Evolutionary conservation across 768 basidiomycete species (phyloP).

Genomic region (Termitomyces sp.): DNA sequence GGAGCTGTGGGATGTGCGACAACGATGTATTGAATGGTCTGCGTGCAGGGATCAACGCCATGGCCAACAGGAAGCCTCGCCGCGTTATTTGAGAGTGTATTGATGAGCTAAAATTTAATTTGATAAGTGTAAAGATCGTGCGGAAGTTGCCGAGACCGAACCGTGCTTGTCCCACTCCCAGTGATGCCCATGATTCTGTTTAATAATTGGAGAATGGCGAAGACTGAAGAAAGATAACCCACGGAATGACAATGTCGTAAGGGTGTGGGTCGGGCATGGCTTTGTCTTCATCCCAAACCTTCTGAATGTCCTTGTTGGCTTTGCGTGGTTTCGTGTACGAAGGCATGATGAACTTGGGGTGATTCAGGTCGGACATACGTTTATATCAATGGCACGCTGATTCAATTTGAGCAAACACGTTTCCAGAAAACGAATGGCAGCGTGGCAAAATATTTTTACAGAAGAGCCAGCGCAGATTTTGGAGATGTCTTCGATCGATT

Average conservation of each 20-base stretch:
- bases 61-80: constrained; percentile 10
- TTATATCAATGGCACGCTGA: constrained; percentile 5
- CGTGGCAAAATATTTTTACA: neutral
- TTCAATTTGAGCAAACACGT: neutral
- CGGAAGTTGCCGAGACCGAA: neutral
- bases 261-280: constrained; percentile 11
- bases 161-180: constrained; percentile 18
- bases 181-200: constrained; percentile 16
- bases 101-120: constrained; percentile 13
- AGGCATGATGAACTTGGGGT: constrained; percentile 4
- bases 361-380: neutral
- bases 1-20: constrained; percentile 13
- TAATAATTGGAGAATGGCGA: neutral
- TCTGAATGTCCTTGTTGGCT: constrained; percentile 1
- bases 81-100: constrained; percentile 6
- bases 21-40: constrained; percentile 6
- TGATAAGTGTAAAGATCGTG: neutral
- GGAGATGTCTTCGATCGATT: neutral
- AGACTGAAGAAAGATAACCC: neutral
- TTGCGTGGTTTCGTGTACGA: constrained; percentile 6
- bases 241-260: constrained; percentile 20
- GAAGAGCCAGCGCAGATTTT: neutral
- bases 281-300: constrained; percentile 8
- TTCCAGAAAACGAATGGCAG: constrained; percentile 1
- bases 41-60: constrained; percentile 16